Evolutionary conservation across 169 alveolate species (phyloP).

Genomic region (Cryptosporidium sp.): DNA sequence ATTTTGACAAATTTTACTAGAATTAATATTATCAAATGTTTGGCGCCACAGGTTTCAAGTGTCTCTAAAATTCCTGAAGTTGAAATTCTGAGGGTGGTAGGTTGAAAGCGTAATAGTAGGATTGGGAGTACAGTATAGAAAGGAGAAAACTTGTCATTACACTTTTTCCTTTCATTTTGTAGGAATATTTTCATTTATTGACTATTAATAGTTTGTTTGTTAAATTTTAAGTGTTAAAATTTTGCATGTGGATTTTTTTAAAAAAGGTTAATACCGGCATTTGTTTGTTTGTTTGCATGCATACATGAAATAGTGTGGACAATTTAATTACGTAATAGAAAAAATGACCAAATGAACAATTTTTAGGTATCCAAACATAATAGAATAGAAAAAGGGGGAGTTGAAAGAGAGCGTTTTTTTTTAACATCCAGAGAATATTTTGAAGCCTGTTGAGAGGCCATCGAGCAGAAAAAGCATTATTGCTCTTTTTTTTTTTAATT

Average conservation of each 20-base stretch:
- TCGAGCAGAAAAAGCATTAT: not conserved
- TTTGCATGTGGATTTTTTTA: not conserved
- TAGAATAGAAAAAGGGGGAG: not conserved
- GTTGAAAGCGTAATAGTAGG: not conserved
- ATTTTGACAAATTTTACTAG: slow-evolving; percentile 2
- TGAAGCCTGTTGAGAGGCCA: not conserved
- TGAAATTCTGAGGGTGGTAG: not conserved
- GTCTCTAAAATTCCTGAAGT: not conserved
- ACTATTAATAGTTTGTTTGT: not conserved
- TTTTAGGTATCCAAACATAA: not conserved
- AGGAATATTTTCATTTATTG: not conserved
- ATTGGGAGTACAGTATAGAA: not conserved
- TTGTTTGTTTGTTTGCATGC: slow-evolving; percentile 6
- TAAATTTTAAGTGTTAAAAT: not conserved
- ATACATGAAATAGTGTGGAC: slow-evolving; percentile 1
- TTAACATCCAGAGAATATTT: not conserved
- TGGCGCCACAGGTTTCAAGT: slow-evolving; percentile 1
- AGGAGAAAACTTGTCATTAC: not conserved
- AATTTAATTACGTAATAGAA: not conserved
- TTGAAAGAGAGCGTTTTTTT: not conserved
- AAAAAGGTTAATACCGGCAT: not conserved
- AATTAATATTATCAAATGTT: not conserved
- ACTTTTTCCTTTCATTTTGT: not conserved
- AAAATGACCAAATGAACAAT: not conserved
- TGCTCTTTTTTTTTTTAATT: not conserved